Conservation (phyloP, 805 yeast species). For the Saccharomycopsis schoenii region DNA sequence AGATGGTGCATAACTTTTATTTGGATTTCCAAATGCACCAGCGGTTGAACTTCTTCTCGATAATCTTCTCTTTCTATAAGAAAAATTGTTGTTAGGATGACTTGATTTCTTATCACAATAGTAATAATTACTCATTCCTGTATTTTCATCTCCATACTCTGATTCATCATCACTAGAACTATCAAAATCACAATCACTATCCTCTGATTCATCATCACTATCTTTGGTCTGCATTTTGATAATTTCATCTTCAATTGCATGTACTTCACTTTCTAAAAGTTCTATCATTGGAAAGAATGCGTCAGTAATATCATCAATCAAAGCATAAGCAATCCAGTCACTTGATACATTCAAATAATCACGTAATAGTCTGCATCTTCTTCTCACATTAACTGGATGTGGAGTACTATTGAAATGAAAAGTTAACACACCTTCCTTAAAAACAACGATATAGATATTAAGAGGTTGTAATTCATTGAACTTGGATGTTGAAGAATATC, state of each 20-base stretch:
- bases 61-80: not conserved
- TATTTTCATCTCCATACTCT: not conserved
- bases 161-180: not conserved
- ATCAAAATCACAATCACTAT: constrained; percentile 8
- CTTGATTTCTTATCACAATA: not conserved
- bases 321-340: constrained; percentile 76
- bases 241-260: constrained; percentile 50
- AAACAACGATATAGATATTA: constrained; percentile 64
- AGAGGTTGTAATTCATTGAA: constrained; percentile 35
- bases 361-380: constrained; percentile 71
- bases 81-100: not conserved
- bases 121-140: constrained; percentile 6
- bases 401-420: constrained; percentile 61
- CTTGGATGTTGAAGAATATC: constrained; percentile 19
- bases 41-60: constrained; percentile 1
- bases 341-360: constrained; percentile 71
- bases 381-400: constrained; percentile 68
- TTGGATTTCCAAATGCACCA: not conserved
- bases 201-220: constrained; percentile 17
- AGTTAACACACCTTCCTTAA: constrained; percentile 55
- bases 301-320: constrained; percentile 78
- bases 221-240: constrained; percentile 25
- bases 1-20: not conserved
- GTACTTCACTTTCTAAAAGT: constrained; percentile 70
- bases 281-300: constrained; percentile 76